Base-by-base conservation (phyloP, 768 basidiomycete genomes). In the Macrocybe gigantea region DNA sequence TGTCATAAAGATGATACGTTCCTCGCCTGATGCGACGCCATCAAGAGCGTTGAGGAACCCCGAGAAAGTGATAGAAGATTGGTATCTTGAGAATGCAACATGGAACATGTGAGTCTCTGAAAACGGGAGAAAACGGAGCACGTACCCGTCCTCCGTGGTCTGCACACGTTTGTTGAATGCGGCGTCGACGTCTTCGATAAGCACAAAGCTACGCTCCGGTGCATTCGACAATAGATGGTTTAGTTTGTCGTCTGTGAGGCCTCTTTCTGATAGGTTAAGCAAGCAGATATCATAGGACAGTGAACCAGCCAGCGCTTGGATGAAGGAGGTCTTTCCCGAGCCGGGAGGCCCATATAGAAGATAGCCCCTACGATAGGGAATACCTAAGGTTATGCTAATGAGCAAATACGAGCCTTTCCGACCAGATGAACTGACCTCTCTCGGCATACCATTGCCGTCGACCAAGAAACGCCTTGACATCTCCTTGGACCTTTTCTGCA, bases 1-100 rank as follows among this genome's bases (percentile, higher is more conserved):
- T 0, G 96, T 99, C 85, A 99, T 89, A 69, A 99, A 99, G 33
- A 99, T 81, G 61, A 99, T 85, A n/a, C 96, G 84, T 59, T 96
- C 93, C 68, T 97, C 94, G 37, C 93, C 92, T 8, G 95, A 96
- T 5, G 93, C 95, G 30, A 99, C 95, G 12, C 96, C 96, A 60
- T 99, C 96, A 2, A 99, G 74, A 10, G 94, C 93, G 57, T 99
- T 99, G 38, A 99, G 71, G 61, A 98, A 90, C 29, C 96, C 96
- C 6, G 95, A 97, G 69, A 99, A 98, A 3, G 96, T 98, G 33
- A 99, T 86, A 9, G 88, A 88, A 0, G 93, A 93, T 66, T 94
- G 93, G 62, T 92, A 95, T 22, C 93, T 94, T 57, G 46, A 53
- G 22, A 44, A n/a, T 45, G 42, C 31, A 51, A 43, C 49, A 40